These are phyloP conservation scores for Carex scoparia DNA, from an alignment of 176 grass and related monocot genomes.

Conservation along the genomic window DNA sequence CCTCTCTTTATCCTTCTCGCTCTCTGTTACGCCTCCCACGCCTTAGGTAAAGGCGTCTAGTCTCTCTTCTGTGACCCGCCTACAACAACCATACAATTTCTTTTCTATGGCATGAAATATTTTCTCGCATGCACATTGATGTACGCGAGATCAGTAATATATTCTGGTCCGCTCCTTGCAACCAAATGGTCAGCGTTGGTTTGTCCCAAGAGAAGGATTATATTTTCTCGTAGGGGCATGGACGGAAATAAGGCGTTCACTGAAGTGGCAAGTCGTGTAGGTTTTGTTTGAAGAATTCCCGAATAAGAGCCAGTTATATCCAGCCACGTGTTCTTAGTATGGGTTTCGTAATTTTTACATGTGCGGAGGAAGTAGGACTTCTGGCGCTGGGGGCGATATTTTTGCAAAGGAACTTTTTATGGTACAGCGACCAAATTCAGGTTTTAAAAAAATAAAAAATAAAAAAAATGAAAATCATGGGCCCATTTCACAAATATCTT, in stretches of 20 bases:
- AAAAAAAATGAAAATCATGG: not conserved
- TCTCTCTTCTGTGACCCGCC: not conserved
- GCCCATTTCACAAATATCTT: not conserved
- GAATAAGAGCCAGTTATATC: not conserved
- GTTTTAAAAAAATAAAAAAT: not conserved
- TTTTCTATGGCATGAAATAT: not conserved
- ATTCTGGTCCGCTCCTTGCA: not conserved
- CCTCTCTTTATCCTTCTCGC: not conserved
- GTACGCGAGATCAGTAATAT: not conserved
- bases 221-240: not conserved
- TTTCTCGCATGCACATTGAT: constrained; percentile 5
- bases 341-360: not conserved
- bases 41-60: not conserved
- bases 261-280: not conserved
- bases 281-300: not conserved
- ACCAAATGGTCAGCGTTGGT: not conserved
- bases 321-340: not conserved
- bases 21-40: constrained; percentile 1
- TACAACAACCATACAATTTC: not conserved
- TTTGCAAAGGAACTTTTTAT: not conserved
- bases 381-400: not conserved
- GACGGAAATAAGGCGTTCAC: not conserved
- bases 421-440: not conserved
- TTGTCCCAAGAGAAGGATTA: not conserved
- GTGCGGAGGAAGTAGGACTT: not conserved